A percentile compares a stretch with the other conserved stretches of the same genome.
Conservation (phyloP, 305 asterid species). For the Solanum chacoense region DNA sequence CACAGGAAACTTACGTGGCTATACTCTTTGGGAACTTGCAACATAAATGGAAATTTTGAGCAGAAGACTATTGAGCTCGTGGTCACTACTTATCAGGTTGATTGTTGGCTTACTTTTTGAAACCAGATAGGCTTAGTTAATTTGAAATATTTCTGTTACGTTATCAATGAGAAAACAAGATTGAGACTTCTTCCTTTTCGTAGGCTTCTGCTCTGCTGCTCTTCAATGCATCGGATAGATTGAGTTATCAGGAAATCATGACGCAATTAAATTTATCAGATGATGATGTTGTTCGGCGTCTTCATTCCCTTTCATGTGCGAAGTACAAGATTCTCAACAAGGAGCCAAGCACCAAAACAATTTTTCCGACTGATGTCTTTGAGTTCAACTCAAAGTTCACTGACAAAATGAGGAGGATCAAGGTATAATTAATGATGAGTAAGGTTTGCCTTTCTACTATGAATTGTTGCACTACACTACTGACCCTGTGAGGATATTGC, state of each 20-base stretch:
- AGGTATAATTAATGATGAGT: not conserved
- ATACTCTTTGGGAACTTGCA: slow-evolving; percentile 96
- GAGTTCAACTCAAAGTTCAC: no score
- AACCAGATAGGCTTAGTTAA: not conserved
- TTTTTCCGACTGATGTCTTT: no score
- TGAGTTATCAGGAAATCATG: slow-evolving; percentile 90
- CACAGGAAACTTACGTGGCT: slow-evolving; percentile 84
- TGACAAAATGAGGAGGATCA: no score
- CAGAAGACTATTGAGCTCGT: slow-evolving; percentile 75
- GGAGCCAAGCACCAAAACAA: no score
- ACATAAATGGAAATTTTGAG: slow-evolving; percentile 81
- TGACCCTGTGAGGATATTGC: not conserved
- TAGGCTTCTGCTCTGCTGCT: slow-evolving; percentile 88
- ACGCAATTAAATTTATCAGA: slow-evolving; percentile 73
- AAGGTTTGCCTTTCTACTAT: not conserved
- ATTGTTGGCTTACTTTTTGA: not conserved
- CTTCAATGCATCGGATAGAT: slow-evolving; percentile 70
- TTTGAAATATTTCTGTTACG: not conserved
- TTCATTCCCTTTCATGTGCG: slow-evolving; percentile 95
- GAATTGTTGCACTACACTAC: not conserved
- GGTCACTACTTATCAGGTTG: slow-evolving; percentile 92
- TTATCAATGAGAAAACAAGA: not conserved
- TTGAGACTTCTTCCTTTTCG: not conserved
- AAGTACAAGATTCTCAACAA: no score
- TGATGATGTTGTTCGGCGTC: slow-evolving; percentile 89